Evolutionary conservation across 164 flowering plant genomes (phyloP).

Genomic region (Nymphaea thermarum): DNA sequence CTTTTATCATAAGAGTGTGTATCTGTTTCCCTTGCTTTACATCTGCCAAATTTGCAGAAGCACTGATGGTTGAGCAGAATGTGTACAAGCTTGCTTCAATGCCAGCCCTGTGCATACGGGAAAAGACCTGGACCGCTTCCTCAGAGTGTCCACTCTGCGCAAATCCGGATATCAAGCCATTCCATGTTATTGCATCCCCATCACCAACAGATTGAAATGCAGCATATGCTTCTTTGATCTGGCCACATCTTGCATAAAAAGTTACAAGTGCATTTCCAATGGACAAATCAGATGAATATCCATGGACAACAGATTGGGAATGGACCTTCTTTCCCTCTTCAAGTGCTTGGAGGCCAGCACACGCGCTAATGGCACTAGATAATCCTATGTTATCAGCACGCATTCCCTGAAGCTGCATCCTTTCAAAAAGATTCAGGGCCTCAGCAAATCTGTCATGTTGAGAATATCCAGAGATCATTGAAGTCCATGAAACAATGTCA

Average conservation of each 20-base stretch:
- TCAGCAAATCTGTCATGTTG: constrained; percentile 12
- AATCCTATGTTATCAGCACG: constrained; percentile 20
- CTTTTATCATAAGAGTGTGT: constrained; percentile 18
- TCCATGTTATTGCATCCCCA: constrained; percentile 19
- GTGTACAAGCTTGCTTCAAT: constrained; percentile 13
- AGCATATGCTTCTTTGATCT: constrained; percentile 16
- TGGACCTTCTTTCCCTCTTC: constrained; percentile 18
- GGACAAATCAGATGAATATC: constrained; percentile 16
- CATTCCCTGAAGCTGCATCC: constrained; percentile 16
- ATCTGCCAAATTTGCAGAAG: constrained; percentile 19
- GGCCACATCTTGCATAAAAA: constrained; percentile 23
- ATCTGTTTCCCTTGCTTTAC: constrained; percentile 21
- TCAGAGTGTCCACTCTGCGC: constrained; percentile 19
- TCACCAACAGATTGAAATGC: constrained; percentile 10
- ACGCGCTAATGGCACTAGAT: constrained; percentile 20
- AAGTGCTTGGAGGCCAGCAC: constrained; percentile 24
- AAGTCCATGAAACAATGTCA: constrained; percentile 25
- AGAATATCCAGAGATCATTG: constrained; percentile 22
- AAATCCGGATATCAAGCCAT: constrained; percentile 21
- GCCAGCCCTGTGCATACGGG: constrained; percentile 11
- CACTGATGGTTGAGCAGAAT: constrained; percentile 16
- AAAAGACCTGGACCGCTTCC: constrained; percentile 18
- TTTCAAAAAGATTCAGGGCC: constrained; percentile 6
- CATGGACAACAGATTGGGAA: constrained; percentile 11
- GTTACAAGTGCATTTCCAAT: constrained; percentile 17